A percentile compares a stretch with the other conserved stretches of the same genome.
phyloP scores from a whole-genome alignment of 1,139 yeast species.

The Meyerozyma athensensis region DNA sequence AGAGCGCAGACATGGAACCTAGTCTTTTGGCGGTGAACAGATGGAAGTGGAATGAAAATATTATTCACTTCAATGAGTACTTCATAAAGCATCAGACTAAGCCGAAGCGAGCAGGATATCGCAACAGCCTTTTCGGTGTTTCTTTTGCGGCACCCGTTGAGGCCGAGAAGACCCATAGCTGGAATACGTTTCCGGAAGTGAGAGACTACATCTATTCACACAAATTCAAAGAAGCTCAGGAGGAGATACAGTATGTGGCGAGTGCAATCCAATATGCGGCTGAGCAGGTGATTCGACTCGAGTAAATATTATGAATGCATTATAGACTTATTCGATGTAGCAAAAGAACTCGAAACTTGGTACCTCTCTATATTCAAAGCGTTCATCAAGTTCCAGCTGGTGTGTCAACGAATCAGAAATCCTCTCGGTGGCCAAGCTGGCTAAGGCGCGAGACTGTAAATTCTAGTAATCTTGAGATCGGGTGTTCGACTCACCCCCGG shows the following conservation, averaged over 20 bases:
- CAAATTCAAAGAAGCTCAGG: conserved; percentile 54
- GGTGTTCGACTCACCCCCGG: conserved; percentile 20
- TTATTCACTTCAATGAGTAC: conserved; percentile 54
- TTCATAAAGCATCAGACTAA: conserved; percentile 23
- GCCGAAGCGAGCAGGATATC: conserved; percentile 59
- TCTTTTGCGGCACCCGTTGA: conserved; percentile 53
- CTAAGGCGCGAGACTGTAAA: conserved; percentile 19
- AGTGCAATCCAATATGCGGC: conserved; percentile 25
- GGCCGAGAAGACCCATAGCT: conserved; percentile 31
- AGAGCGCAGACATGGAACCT: conserved; percentile 54
- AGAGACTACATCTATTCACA: conserved; percentile 55
- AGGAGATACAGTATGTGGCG: conserved; percentile 47
- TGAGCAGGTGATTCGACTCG: conserved; percentile 2
- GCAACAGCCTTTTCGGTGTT: conserved; percentile 69
- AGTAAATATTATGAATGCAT: not conserved
- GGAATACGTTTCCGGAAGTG: conserved; percentile 73
- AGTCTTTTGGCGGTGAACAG: conserved; percentile 65
- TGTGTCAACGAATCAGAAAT: not conserved
- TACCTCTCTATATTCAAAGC: not conserved
- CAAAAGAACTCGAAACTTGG: no score
- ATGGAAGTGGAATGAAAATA: conserved; percentile 73
- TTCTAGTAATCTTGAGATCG: conserved; percentile 16
- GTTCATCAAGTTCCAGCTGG: not conserved
- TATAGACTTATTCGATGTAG: not conserved
- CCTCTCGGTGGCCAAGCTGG: conserved; percentile 19